These are phyloP conservation scores for Kwoniella dendrophila DNA, from an alignment of 768 basidiomycete species.

Conservation along the genomic window DNA sequence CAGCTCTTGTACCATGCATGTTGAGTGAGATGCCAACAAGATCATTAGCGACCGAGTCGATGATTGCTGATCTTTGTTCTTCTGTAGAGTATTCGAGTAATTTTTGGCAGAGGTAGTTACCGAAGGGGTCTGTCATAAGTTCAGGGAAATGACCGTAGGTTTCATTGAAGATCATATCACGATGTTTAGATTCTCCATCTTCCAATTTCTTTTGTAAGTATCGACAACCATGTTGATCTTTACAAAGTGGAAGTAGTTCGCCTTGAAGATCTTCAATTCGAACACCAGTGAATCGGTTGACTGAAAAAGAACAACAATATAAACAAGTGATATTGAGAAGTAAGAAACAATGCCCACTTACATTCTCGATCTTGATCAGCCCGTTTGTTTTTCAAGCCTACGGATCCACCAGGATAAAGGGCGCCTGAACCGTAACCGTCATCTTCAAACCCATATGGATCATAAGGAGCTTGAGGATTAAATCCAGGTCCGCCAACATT, in stretches of 20 bases:
- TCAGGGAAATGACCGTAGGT: constrained; percentile 97
- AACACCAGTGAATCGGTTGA: constrained; percentile 95
- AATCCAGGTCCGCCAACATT: constrained; percentile 30
- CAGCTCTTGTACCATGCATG: constrained; percentile 99
- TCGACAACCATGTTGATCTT: constrained; percentile 98
- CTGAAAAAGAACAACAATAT: no score
- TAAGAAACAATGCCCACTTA: no score
- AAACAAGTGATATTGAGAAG: no score
- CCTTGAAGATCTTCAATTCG: constrained; percentile 93
- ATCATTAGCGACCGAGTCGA: constrained; percentile 96
- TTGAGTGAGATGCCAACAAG: constrained; percentile 97
- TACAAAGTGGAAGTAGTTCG: constrained; percentile 91
- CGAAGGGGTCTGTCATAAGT: constrained; percentile 99
- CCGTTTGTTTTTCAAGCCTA: constrained; percentile 88
- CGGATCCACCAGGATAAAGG: constrained; percentile 53
- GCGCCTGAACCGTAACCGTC: constrained; percentile 56
- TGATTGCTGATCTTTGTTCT: constrained; percentile 93
- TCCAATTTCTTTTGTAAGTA: constrained; percentile 99
- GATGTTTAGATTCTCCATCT: constrained; percentile 90
- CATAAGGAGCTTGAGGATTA: constrained; percentile 36
- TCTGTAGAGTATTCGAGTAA: constrained; percentile 95
- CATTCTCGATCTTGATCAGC: constrained; percentile 89
- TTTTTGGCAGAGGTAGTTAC: constrained; percentile 98
- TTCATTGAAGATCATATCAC: constrained; percentile 99
- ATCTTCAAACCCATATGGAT: constrained; percentile 54